Percentiles rank a stretch among this genome's conserved stretches.
phyloP scores from a whole-genome alignment of 2,329 filamentous ascomycete species.

The Penicillium crustosum region DNA sequence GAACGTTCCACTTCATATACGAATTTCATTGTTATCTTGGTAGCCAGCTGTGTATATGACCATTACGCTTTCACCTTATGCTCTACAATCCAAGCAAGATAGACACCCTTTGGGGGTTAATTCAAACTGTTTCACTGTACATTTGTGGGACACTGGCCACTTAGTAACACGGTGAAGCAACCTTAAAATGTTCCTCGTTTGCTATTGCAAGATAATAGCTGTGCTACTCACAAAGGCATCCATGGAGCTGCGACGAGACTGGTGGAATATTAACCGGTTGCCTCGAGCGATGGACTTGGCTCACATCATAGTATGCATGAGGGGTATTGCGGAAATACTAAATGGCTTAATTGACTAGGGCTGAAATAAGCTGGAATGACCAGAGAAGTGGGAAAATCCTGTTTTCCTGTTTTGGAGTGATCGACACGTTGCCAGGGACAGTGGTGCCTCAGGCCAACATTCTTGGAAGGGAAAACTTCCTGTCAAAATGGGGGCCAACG shows the following conservation, averaged over 20 bases:
- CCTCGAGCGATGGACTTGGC: neutral
- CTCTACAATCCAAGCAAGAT: too few relatives aligned
- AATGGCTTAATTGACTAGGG: neutral
- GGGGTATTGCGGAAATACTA: neutral
- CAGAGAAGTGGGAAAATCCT: neutral
- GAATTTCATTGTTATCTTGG: too few relatives aligned
- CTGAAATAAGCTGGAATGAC: neutral
- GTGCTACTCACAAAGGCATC: neutral
- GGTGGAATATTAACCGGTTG: neutral
- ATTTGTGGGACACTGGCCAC: too few relatives aligned
- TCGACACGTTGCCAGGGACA: neutral
- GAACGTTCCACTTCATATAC: too few relatives aligned
- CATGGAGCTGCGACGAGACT: neutral
- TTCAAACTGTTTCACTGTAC: too few relatives aligned
- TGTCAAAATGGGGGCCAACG: neutral
- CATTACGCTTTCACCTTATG: too few relatives aligned
- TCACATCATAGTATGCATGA: neutral
- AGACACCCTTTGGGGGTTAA: too few relatives aligned
- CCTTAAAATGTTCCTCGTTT: too few relatives aligned
- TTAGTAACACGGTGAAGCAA: too few relatives aligned
- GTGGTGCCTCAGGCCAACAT: constrained; percentile 2
- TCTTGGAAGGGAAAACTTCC: neutral
- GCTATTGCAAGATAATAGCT: too few relatives aligned
- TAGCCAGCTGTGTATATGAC: too few relatives aligned
- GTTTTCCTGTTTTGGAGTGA: constrained; percentile 1